Base-by-base conservation (phyloP, 352 stramenopile genomes). In the Blastocystis sp. region DNA sequence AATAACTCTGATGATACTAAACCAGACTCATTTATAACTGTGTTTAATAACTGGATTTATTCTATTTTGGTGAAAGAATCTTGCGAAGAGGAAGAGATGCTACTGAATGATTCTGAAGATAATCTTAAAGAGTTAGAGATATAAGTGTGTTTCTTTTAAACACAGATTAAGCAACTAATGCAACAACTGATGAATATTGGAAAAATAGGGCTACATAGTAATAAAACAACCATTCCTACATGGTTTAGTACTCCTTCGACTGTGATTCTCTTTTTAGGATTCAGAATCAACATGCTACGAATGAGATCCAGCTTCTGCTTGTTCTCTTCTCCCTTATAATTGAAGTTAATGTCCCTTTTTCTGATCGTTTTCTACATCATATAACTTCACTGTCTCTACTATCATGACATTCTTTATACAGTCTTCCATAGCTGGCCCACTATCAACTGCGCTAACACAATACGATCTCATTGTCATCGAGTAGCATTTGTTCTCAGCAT, bases 391-490 rank as follows among this genome's bases (percentile, higher is more conserved):
- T 47, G 13, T 0, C 16, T 45, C 20, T 41, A 81, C 70, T 26
- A 50, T 24, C 70, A 81, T 64, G 9, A 81, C 70, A 24, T 8
- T 81, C 70, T 63, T 9, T 8, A 81, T 47, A 5, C 70, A 81
- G 39, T 81, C 70, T 41, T 81, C 45, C 70, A 81, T 81, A 34
- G 43, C 43, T 56, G 59, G 2, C 30, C 54, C 26, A 24, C 70
- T 37, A 16, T 81, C 70, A 0, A 81, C 3, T 20, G 70, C 50
- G 37, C 70, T 81, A 4, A 81, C 70, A 41, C 70, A 81, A 41
- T 81, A 81, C 45, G 70, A 81, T 65, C 70, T 16, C 34, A 81
- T 41, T 34, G 70, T 81, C 45, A 65, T 81, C 41, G 70, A 26
- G 30, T 81, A 81, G 24, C 70, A 81, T 47, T 81, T 81, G 11